These are phyloP conservation scores for Acer saccharum DNA, from an alignment of 345 rosid genomes.

Conservation along the genomic window DNA sequence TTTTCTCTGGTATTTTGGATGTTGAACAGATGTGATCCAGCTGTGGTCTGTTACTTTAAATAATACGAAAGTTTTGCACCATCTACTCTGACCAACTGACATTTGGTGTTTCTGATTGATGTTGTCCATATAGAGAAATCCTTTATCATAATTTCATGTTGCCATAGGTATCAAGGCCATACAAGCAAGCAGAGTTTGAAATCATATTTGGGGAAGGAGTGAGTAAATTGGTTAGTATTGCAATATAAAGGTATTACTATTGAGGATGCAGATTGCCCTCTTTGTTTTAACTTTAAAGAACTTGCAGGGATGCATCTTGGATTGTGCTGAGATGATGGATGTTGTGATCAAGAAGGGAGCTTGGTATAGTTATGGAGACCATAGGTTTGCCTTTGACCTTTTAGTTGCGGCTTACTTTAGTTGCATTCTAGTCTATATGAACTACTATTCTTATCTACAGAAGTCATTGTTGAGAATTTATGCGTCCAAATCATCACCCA, in stretches of 20 bases:
- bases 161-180: constrained; percentile 86
- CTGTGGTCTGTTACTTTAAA: neutral
- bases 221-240: constrained; percentile 75
- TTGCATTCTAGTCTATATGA: neutral
- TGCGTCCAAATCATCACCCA: neutral
- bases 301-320: constrained; percentile 84
- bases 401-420: constrained; percentile 4
- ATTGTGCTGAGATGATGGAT: constrained; percentile 87
- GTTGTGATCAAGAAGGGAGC: constrained; percentile 86
- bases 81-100: neutral
- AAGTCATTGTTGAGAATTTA: neutral
- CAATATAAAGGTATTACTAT: constrained; percentile 9
- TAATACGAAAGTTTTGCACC: neutral
- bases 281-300: constrained; percentile 22
- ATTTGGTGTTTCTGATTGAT: neutral
- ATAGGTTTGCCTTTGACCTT: constrained; percentile 48
- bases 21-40: neutral
- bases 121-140: neutral
- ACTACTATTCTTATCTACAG: neutral
- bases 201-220: constrained; percentile 97
- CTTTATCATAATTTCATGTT: constrained; percentile 12
- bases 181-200: constrained; percentile 96
- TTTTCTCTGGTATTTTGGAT: neutral
- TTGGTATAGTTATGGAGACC: constrained; percentile 96
- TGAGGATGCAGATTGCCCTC: constrained; percentile 6